phyloP scores from a whole-genome alignment of 441 rosid species.

The Euphorbia corollata region DNA sequence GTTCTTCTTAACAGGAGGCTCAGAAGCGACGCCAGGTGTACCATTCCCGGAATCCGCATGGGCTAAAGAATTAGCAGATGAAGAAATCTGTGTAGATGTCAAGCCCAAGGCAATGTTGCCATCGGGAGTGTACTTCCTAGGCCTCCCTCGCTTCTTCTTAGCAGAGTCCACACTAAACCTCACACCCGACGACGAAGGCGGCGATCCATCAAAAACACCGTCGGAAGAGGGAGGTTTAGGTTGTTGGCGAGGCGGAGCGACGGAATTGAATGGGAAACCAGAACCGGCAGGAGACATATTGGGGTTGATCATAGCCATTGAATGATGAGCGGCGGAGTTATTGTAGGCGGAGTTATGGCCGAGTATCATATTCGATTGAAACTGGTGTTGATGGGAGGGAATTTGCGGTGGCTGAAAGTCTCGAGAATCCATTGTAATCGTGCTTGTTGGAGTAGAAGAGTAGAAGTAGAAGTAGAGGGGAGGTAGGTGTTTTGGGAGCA shows the following conservation, averaged over 20 bases:
- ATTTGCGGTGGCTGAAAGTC: constrained; percentile 32
- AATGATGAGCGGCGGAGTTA: constrained; percentile 18
- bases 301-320: too few species aligned
- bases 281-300: too few species aligned
- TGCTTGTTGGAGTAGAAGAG: neutral
- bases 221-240: constrained; percentile 36
- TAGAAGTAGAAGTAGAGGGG: neutral
- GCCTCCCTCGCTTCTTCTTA: too few species aligned
- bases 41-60: constrained; percentile 45
- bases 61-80: constrained; percentile 35
- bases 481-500: neutral
- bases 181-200: constrained; percentile 34
- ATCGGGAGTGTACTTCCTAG: constrained; percentile 76
- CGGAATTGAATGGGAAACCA: constrained; percentile 31
- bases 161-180: constrained; percentile 55
- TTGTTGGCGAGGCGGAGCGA: constrained; percentile 27
- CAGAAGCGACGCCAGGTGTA: constrained; percentile 36
- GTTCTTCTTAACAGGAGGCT: constrained; percentile 47
- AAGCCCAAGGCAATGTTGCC: constrained; percentile 80
- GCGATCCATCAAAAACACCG: constrained; percentile 55
- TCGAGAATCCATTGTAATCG: constrained; percentile 51
- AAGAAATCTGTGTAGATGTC: constrained; percentile 51
- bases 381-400: constrained; percentile 34
- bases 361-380: constrained; percentile 36
- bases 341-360: constrained; percentile 27